phyloP scores from a whole-genome alignment of 164 flowering plant species.

The Dillenia suffruticosa region DNA sequence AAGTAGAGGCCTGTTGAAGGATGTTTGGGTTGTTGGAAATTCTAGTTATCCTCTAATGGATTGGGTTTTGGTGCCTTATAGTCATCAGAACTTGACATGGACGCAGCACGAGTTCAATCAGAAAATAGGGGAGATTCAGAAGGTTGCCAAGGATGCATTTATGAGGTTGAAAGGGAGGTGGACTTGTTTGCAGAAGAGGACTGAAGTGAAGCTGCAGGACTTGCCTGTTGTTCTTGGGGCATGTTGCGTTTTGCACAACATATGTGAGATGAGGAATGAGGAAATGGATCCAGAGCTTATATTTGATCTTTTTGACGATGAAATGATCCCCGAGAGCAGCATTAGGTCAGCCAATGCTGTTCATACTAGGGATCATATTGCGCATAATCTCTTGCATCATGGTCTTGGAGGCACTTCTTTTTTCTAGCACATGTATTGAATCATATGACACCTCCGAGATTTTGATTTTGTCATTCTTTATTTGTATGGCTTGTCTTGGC shows the following conservation, averaged over 20 bases:
- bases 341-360: conserved; percentile 35
- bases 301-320: conserved; percentile 61
- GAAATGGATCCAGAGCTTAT: conserved; percentile 37
- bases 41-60: conserved; percentile 59
- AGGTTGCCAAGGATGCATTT: conserved; percentile 51
- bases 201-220: conserved; percentile 80
- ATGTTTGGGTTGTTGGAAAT: conserved; percentile 57
- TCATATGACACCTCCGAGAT: not conserved
- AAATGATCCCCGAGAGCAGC: conserved; percentile 42
- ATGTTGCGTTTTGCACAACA: conserved; percentile 78
- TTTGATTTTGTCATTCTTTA: conserved; percentile 14
- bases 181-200: conserved; percentile 80
- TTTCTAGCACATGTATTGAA: conserved; percentile 13
- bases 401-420: conserved; percentile 55
- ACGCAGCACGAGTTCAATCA: conserved; percentile 75
- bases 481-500: not conserved
- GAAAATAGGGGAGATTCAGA: conserved; percentile 40
- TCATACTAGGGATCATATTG: conserved; percentile 63
- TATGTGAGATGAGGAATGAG: conserved; percentile 67
- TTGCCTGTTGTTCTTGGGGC: conserved; percentile 80
- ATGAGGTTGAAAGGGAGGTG: conserved; percentile 65
- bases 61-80: conserved; percentile 75
- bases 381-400: conserved; percentile 76
- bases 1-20: conserved; percentile 35
- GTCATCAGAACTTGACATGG: conserved; percentile 70